A percentile compares a stretch with the other conserved stretches of the same genome.
Evolutionary conservation across 441 rosid species (phyloP).

Genomic region (Adansonia grandidieri): DNA sequence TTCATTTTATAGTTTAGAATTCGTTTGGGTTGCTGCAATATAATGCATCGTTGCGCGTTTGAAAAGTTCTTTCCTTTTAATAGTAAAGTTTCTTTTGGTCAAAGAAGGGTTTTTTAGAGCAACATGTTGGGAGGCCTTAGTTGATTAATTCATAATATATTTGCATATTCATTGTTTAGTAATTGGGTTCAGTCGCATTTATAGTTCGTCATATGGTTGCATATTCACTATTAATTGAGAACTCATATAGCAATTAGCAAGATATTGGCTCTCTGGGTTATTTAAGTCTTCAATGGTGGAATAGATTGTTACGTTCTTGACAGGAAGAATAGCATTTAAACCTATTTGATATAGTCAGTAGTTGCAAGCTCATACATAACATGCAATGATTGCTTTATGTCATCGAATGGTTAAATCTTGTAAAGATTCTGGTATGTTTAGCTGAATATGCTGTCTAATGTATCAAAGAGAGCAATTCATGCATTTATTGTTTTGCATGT

Average conservation of each 20-base stretch:
- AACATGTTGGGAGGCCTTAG: background rate
- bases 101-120: background rate
- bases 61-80: background rate
- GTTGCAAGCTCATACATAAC: background rate
- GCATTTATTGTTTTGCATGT: background rate
- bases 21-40: background rate
- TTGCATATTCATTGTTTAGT: background rate
- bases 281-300: background rate
- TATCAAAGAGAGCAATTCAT: background rate
- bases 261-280: background rate
- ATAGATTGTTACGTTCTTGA: background rate
- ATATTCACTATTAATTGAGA: background rate
- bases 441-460: slow-evolving; percentile 4
- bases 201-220: background rate
- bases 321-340: background rate
- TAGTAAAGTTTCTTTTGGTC: background rate
- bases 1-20: background rate
- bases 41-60: background rate
- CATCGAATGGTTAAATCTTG: background rate
- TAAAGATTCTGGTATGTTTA: background rate
- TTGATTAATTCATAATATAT: background rate
- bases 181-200: background rate
- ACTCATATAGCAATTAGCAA: background rate
- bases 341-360: background rate
- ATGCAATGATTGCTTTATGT: background rate